A percentile compares a stretch with the other conserved stretches of the same genome.
phyloP scores from a whole-genome alignment of 768 basidiomycete species.

The Cyclocybe aegerita region DNA sequence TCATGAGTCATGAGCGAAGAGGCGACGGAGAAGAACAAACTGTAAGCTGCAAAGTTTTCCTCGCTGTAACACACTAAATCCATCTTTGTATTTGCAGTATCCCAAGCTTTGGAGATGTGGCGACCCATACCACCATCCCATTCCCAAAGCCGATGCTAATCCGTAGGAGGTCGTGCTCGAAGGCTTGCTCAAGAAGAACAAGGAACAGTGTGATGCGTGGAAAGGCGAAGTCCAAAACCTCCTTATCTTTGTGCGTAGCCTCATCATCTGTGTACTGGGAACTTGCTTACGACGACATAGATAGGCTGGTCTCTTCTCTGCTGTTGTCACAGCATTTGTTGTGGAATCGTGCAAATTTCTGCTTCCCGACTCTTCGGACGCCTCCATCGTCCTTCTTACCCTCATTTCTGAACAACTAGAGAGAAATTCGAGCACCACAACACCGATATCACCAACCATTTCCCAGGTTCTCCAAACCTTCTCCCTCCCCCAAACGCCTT shows the following conservation, averaged over 20 bases:
- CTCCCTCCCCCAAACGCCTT: not conserved
- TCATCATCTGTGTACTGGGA: not conserved
- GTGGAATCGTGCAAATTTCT: conserved; percentile 16
- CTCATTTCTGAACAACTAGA: not conserved
- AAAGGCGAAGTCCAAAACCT: conserved; percentile 14
- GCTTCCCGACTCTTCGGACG: conserved; percentile 9
- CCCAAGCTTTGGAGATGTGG: too few species aligned
- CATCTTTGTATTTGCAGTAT: too few species aligned
- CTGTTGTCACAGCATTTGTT: conserved; percentile 18
- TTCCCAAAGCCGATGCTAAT: not conserved
- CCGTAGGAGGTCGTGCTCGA: not conserved
- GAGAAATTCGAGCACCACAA: too few species aligned
- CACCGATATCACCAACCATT: too few species aligned
- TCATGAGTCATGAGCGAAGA: too few species aligned
- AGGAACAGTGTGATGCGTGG: conserved; percentile 2
- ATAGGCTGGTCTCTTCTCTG: conserved; percentile 21
- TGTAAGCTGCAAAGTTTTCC: too few species aligned
- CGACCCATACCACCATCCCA: too few species aligned
- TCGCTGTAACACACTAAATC: too few species aligned
- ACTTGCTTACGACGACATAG: not conserved
- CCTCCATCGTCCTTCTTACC: conserved; percentile 2
- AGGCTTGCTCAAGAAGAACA: not conserved
- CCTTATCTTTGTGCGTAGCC: conserved; percentile 13
- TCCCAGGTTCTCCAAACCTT: not conserved
- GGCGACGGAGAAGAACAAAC: too few species aligned